These are phyloP conservation scores for Obelidium mucronatum DNA, from an alignment of 192 early-diverging fungal genomes.

Conservation along the genomic window DNA sequence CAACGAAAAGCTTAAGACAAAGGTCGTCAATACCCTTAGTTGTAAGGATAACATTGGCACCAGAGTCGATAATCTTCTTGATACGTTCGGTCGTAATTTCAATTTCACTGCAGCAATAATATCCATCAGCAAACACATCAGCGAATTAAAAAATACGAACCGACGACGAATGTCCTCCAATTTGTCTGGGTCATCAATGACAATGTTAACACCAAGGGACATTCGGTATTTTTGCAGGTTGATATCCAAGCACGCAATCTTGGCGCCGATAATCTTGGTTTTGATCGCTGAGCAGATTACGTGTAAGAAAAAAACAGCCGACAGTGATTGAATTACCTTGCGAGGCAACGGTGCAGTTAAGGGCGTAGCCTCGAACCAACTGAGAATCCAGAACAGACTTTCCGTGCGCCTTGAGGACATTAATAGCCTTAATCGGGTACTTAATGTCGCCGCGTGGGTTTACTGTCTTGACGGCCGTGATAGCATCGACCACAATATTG, in stretches of 20 bases:
- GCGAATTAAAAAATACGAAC: constrained; percentile 43
- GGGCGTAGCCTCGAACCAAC: constrained; percentile 92
- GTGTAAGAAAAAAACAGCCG: constrained; percentile 11
- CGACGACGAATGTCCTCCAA: constrained; percentile 94
- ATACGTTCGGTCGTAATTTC: constrained; percentile 97
- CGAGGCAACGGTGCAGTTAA: constrained; percentile 97
- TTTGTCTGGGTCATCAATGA: constrained; percentile 97
- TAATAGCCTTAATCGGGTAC: constrained; percentile 98
- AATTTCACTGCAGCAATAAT: constrained; percentile 74
- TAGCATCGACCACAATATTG: constrained; percentile 92
- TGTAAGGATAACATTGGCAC: constrained; percentile 96
- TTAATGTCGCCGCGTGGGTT: constrained; percentile 84
- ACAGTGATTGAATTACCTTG: constrained; percentile 61
- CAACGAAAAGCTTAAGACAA: constrained; percentile 98
- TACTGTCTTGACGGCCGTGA: constrained; percentile 89
- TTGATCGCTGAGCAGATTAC: constrained; percentile 72
- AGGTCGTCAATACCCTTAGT: constrained; percentile 99
- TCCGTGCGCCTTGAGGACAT: constrained; percentile 97
- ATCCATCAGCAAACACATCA: background rate
- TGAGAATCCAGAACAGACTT: constrained; percentile 87
- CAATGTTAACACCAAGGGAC: constrained; percentile 97
- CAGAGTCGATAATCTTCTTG: constrained; percentile 92
- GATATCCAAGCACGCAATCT: constrained; percentile 98
- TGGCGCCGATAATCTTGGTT: constrained; percentile 84
- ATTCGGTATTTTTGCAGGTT: constrained; percentile 98